Base-by-base conservation (phyloP, 768 basidiomycete species). In the Rhizopogon rudus region DNA sequence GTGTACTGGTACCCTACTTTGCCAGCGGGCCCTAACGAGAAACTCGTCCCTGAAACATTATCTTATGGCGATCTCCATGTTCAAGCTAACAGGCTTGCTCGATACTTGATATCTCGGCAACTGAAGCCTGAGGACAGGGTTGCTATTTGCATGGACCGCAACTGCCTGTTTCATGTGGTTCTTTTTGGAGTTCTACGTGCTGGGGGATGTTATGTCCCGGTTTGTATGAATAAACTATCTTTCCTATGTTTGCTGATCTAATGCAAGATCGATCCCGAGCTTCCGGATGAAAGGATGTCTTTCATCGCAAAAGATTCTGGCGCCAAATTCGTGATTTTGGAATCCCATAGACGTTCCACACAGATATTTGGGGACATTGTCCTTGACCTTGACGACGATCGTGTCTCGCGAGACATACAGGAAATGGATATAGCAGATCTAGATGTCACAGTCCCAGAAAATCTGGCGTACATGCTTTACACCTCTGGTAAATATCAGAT, bases 141-240 rank as follows among this genome's bases (percentile, higher is more conserved):
- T 4, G 76, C 77, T 20, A 67, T 81, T 45, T 81, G 77, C 55
- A 71, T 76, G 66, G 65, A 70, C 51, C 74, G 79, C 17, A 67
- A 76, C 51, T 58, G 73, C 14, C 52, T 63, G 44, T 81, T 77
- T 57, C 76, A 81, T 52, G 59, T 73, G 20, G 68, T 71, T 2
- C 64, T 79, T 56, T 68, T 77, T 52, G 79, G 73, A 6, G 70
- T 79, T 31, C 66, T 79, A 58, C 75, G 73, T 37, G 75, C 79
- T 22, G 79, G 80, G 41, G 79, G 72, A 40, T 79, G 79, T 50
- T 81, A 81, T 62, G 79, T 81, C 48, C 77, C 80, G 10, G 79
- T 79, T 57, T 42, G 73, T 63, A 20, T 48, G 39, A 20, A 10
- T 22, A 22, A n/a, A 16, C 51, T 10, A 12, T 17, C 16, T 55